These are phyloP conservation scores for Penicillium concentricum DNA, from an alignment of 2,329 filamentous ascomycete species.

Conservation along the genomic window DNA sequence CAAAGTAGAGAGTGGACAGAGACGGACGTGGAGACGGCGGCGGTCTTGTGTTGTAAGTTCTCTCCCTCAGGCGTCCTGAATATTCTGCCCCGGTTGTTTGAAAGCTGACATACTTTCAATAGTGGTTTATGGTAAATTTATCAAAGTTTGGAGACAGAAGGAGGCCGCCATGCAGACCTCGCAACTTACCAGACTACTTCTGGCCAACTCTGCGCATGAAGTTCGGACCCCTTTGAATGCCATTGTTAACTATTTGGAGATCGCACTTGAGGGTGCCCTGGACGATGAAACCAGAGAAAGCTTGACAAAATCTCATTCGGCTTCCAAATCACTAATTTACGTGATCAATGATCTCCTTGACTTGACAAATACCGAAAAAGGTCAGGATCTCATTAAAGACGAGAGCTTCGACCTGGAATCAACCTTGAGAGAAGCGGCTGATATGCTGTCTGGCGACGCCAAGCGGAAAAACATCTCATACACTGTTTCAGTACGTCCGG, in stretches of 20 bases:
- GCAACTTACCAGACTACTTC: slow-evolving; percentile 71
- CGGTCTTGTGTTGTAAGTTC: slow-evolving; percentile 64
- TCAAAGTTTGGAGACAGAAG: slow-evolving; percentile 90
- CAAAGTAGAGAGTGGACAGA: slow-evolving; percentile 87
- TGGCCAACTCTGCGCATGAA: slow-evolving; percentile 89
- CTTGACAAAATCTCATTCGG: slow-evolving; percentile 78
- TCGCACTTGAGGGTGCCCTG: slow-evolving; percentile 76
- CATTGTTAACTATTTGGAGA: slow-evolving; percentile 92
- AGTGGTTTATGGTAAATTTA: slow-evolving; percentile 83
- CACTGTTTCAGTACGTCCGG: slow-evolving; percentile 64
- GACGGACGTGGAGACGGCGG: slow-evolving; percentile 84
- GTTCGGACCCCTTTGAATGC: slow-evolving; percentile 88
- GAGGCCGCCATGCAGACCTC: slow-evolving; percentile 80
- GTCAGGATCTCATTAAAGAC: slow-evolving; percentile 73
- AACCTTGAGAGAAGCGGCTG: slow-evolving; percentile 74
- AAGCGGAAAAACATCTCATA: slow-evolving; percentile 73
- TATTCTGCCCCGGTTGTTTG: neutral
- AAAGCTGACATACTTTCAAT: neutral
- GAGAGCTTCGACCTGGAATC: slow-evolving; percentile 71
- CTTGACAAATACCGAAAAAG: slow-evolving; percentile 83
- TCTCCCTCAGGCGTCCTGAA: neutral
- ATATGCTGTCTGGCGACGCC: slow-evolving; percentile 71
- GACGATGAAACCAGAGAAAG: slow-evolving; percentile 84
- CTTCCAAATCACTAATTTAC: slow-evolving; percentile 88
- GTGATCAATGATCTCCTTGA: slow-evolving; percentile 92